Evolutionary conservation across 805 yeast genomes (phyloP), one percentile per base, ranked within the genome.

Genomic region (Wickerhamiella vanderwaltii): DNA sequence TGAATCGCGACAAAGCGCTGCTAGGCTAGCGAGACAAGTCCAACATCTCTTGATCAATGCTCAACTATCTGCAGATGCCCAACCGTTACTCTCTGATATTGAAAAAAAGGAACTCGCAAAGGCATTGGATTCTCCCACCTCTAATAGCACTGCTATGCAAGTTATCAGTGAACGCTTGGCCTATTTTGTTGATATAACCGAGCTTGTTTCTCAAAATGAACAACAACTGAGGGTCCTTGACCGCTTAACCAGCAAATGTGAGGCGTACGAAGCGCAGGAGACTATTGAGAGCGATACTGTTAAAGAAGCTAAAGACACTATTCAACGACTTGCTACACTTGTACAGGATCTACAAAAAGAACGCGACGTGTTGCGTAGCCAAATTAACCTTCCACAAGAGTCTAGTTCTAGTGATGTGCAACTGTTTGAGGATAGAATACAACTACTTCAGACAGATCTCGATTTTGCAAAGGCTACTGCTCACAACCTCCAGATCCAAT

Each of bases 21-120:
- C 68, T 22, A 96, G 88, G 53, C 63, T 88, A 29, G 82, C 93
- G 5, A 74, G 77, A 32, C 97, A 88, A 57, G 71, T 91, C n/a
- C 84, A 82, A 50, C 70, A 68, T 37, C 66, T 86, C 28, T 65
- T 88, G 29, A 70, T 79, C 12, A 65, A 65, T 43, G 45, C 55
- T 29, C 84, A 81, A 53, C 66, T 82, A 1, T 67, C 75, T 22
- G 68, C 75, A 35, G 72, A 69, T 9, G 64, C 72, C n/a, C 73
- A 73, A 28, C 63, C 67, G 29, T 82, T 88, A 6, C 61, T 88
- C 28, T 70, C 80, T 4, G 58, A 66, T 0, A 72, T 72, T 11
- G 95, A 88, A 52, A 69, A 71, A 48, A 65, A 65, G n/a, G 76
- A 77, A 19, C 67, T 86, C 19, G 73, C 72, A 17, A 70, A 68